Evolutionary conservation across 352 stramenopile genomes (phyloP).

Genomic region (Pythium rishiriense): DNA sequence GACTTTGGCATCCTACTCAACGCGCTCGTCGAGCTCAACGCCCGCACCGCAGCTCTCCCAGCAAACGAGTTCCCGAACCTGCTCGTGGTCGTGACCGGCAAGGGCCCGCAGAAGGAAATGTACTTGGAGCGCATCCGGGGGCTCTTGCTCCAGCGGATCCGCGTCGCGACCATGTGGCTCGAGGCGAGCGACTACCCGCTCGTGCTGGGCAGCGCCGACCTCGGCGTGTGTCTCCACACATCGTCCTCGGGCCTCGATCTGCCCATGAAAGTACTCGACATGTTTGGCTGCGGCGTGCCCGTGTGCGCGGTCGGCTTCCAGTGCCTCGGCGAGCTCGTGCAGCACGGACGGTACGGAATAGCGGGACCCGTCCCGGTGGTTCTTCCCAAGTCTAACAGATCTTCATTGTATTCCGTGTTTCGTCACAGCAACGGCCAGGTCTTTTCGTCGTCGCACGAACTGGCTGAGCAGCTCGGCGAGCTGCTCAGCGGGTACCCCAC

Average conservation of each 20-base stretch:
- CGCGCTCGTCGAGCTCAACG: conserved; percentile 85
- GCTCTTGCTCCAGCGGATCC: conserved; percentile 76
- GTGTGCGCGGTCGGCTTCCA: conserved; percentile 96
- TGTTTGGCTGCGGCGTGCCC: conserved; percentile 97
- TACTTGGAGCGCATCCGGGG: conserved; percentile 85
- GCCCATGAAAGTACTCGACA: conserved; percentile 99
- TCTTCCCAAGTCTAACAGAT: no score
- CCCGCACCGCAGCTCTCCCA: conserved; percentile 40
- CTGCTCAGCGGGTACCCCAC: conserved; percentile 60
- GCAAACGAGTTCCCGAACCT: conserved; percentile 71
- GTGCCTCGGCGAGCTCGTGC: conserved; percentile 96
- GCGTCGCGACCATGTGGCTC: conserved; percentile 95
- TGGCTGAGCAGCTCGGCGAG: conserved; percentile 60
- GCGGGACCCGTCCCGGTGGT: not conserved
- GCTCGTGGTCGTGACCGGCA: conserved; percentile 96
- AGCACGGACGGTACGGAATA: conserved; percentile 59
- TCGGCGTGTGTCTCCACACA: conserved; percentile 99
- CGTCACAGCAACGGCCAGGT: conserved; percentile 80
- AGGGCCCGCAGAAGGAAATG: conserved; percentile 93
- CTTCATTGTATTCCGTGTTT: no score
- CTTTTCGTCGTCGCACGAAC: conserved; percentile 58
- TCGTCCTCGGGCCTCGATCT: conserved; percentile 98
- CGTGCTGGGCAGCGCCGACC: conserved; percentile 92
- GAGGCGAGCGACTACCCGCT: conserved; percentile 96
- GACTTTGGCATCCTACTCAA: conserved; percentile 97